Base-by-base conservation (phyloP, 139 green algal species). In the Micromonas pusilla region DNA sequence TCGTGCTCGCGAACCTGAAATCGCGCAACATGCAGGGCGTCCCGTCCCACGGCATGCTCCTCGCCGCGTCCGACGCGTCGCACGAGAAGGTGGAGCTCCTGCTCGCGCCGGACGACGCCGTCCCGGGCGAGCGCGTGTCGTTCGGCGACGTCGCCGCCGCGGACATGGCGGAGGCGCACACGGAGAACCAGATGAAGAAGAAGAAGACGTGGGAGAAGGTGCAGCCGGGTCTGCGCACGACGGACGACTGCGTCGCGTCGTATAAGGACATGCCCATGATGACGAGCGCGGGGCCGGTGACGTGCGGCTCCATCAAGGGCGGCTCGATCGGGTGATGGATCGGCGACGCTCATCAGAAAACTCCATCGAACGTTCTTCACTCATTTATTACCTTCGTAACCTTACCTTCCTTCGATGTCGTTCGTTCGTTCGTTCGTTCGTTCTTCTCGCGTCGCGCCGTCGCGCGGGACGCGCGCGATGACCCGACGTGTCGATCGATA, bases 1-100 rank as follows among this genome's bases (percentile, higher is more conserved):
- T 95, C 21, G 88, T 96, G n/a, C 72, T 95, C 19, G 89, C 86
- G 76, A 96, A 96, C 75, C 82, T 96, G 6, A 94, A 96, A 87
- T 83, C 85, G n/a, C 78, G 86, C 52, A 90, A 90, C 65, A 87
- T 89, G 77, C 53, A 73, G 16, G 85, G 91, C 26, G 77, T 96
- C 68, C 93, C 93, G 79, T 92, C 86, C 52, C 75, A 87, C 77
- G 91, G 90, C 79, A 95, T 96, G 92, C 79, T 97, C 54, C 83
- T 97, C 28, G 89, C 85, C 63, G 91, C 92, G 2, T 90, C 80
- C 38, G 85, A 95, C 72, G 85, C 85, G 0, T 80, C 80, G n/a
- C 87, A 97, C 73, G 85, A 89, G 28, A 76, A 83, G 4, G 92
- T 97, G 60, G 87, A 96, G 83, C 91, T 89, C 3, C 73, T 97